Percentiles rank a stretch among this genome's conserved stretches.
These are phyloP conservation scores for Fraxinus anomala DNA, from an alignment of 257 asterid species.

Conservation along the genomic window DNA sequence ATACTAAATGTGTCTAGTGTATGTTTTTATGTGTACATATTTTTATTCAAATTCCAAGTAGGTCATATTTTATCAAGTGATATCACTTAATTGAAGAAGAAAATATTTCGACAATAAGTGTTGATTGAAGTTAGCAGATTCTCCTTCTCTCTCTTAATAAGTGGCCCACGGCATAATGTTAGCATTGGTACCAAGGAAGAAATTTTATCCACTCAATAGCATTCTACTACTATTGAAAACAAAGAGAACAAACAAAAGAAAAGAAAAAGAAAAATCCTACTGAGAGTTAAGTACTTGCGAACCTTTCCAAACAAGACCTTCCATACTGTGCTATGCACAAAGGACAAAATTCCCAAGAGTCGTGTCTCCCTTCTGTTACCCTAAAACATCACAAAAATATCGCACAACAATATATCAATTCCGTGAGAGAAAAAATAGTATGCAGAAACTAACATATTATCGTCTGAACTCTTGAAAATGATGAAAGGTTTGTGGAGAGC, in stretches of 20 bases:
- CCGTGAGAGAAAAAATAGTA: neutral
- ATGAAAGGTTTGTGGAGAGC: neutral
- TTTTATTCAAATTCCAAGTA: neutral
- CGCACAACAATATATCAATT: constrained; percentile 3
- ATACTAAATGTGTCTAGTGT: neutral
- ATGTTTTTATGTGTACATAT: neutral
- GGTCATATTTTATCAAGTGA: neutral
- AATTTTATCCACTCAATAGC: neutral
- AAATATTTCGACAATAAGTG: neutral
- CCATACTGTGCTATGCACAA: constrained; percentile 94
- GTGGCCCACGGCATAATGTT: neutral
- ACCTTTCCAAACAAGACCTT: constrained; percentile 92
- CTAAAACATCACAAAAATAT: constrained; percentile 38
- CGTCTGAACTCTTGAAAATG: neutral
- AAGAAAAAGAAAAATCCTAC: neutral
- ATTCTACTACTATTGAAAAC: neutral
- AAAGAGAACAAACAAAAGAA: neutral
- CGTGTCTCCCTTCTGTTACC: constrained; percentile 91
- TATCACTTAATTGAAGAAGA: neutral
- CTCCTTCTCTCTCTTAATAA: neutral
- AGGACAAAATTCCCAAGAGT: constrained; percentile 77
- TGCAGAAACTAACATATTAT: neutral
- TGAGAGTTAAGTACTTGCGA: constrained; percentile 16
- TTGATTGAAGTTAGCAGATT: neutral
- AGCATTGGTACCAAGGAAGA: constrained; percentile 7